These are phyloP conservation scores for Fusarium agapanthi DNA, from an alignment of 2,329 filamentous ascomycete genomes.

Conservation along the genomic window DNA sequence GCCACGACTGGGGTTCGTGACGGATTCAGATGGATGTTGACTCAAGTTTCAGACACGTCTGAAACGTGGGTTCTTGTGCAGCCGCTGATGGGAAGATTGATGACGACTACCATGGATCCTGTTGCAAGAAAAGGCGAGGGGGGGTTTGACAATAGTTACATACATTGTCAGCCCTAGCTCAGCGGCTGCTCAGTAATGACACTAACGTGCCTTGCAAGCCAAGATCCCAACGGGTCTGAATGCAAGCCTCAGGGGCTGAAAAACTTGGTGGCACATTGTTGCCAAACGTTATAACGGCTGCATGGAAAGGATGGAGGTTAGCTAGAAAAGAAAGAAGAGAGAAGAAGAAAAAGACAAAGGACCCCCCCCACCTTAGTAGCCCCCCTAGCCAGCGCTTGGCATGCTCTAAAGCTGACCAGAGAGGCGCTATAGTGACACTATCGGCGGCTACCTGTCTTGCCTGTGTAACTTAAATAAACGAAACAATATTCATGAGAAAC, in stretches of 20 bases:
- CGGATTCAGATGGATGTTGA: slow-evolving; percentile 13
- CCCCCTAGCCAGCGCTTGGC: slow-evolving; percentile 10
- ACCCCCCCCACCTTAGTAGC: neutral
- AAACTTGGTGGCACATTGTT: neutral
- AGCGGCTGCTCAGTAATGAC: slow-evolving; percentile 1
- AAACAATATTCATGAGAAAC: slow-evolving; percentile 32
- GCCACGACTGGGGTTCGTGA: slow-evolving; percentile 8
- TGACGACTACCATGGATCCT: slow-evolving; percentile 8
- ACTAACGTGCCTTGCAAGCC: neutral
- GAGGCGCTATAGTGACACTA: slow-evolving; percentile 18
- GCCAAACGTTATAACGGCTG: neutral
- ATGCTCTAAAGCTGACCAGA: slow-evolving; percentile 4
- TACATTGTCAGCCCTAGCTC: neutral
- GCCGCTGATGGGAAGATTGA: slow-evolving; percentile 2
- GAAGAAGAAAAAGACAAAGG: neutral
- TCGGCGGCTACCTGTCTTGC: slow-evolving; percentile 26
- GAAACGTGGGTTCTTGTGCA: slow-evolving; percentile 21
- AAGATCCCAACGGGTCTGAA: neutral
- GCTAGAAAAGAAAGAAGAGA: neutral
- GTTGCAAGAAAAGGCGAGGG: neutral
- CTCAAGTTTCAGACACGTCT: slow-evolving; percentile 28
- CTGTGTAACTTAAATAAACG: no score
- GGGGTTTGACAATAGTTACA: slow-evolving; percentile 9
- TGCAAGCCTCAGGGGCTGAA: slow-evolving; percentile 28
- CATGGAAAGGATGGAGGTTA: neutral